Evolutionary conservation across 495 filamentous ascomycete genomes (phyloP), one percentile per base, ranked within the genome.

Genomic region (Penicilliopsis zonata): DNA sequence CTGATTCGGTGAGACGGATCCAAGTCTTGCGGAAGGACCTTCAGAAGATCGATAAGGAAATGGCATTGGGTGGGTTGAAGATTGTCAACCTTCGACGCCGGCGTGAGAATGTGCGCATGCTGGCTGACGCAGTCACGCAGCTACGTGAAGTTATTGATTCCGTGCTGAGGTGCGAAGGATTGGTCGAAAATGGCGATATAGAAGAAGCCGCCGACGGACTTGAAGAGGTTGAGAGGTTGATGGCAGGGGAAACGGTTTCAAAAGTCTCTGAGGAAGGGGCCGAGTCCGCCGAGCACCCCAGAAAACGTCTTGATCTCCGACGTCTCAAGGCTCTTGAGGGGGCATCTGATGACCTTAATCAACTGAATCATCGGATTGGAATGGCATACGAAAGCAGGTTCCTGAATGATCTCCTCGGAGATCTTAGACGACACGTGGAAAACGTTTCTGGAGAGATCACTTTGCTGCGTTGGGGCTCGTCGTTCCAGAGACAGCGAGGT

Each of bases 1-100:
- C 85, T 8, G 83, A 92, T 36, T 94, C 86, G 0, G 88, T 96
- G 8, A 70, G 78, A 8, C 76, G 80, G 31, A 99, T 99, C 24
- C 83, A 84, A 49, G 61, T 68, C 2, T 48, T 99, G 29, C 70
- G 90, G 22, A 74, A 72, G 44, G 87, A 94, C 40, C 57, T 99
- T 2, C 63, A 74, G 31, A 70, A 70, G 15, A 68, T 99, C 10
- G 92, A 99, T 45, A 64, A 76, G 28, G 82, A 93, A 38, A 86
- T 96, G 64, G 92, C 86, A 3, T 57, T 85, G 2, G 81, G 79
- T 6, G 90, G 90, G 3, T 51, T 99, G 6, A 79, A 94, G 38
- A 75, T 95, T 34, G 76, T 94, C 5, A 78, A 83, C 23, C 74
- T 92, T 49, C 74, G 81, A 30, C 72, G 81, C 22, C 72, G 82